A percentile compares a stretch with the other conserved stretches of the same genome.
phyloP scores from a whole-genome alignment of 345 rosid species.

The Psidium guajava region DNA sequence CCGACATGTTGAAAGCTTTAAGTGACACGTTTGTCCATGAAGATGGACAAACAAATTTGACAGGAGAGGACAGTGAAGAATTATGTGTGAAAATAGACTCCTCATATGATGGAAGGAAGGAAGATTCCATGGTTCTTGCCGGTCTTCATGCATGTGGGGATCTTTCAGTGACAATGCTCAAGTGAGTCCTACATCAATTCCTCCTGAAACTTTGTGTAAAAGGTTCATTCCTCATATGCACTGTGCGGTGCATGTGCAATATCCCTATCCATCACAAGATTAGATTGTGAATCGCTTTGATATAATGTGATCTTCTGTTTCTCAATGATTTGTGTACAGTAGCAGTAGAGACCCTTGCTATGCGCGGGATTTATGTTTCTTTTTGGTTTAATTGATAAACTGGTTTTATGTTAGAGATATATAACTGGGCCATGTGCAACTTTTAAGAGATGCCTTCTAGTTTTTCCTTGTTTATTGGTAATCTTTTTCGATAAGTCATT shows the following conservation, averaged over 20 bases:
- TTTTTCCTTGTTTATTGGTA: not conserved
- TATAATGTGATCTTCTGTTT: not conserved
- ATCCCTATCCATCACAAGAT: not conserved
- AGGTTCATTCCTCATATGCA: not conserved
- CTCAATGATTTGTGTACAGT: not conserved
- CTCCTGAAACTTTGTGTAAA: not conserved
- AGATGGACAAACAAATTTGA: constrained; percentile 15
- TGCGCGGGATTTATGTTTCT: not conserved
- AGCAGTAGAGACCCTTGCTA: not conserved
- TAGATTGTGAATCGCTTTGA: not conserved
- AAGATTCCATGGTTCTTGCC: constrained; percentile 62
- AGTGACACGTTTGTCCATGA: constrained; percentile 15
- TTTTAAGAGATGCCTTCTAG: not conserved
- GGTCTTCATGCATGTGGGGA: constrained; percentile 99
- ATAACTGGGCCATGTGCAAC: not conserved
- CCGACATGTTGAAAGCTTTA: constrained; percentile 54
- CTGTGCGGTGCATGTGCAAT: not conserved
- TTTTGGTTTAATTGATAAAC: not conserved
- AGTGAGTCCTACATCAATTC: constrained; percentile 29
- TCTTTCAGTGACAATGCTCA: constrained; percentile 86
- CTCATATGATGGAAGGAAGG: constrained; percentile 2
- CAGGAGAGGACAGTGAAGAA: constrained; percentile 4
- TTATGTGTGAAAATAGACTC: constrained; percentile 9
- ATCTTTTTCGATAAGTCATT: not conserved
- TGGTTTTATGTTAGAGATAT: not conserved